phyloP scores from a whole-genome alignment of 169 alveolate species.

The Plasmodium falciparum region DNA sequence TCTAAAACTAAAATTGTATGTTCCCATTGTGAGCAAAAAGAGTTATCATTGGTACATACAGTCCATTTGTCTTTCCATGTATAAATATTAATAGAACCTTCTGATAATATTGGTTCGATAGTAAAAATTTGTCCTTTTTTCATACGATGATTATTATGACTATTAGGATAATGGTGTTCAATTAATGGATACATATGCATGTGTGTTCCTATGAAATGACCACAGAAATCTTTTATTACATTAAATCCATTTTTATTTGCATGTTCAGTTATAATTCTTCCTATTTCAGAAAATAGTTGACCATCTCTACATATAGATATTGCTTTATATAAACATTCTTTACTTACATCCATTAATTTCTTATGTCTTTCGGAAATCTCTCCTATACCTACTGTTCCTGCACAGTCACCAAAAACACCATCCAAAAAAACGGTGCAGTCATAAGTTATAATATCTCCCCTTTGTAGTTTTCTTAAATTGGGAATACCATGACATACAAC shows the following conservation, averaged over 20 bases:
- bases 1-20: slow-evolving; percentile 92
- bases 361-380: slow-evolving; percentile 71
- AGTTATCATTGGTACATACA: slow-evolving; percentile 89
- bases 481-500: slow-evolving; percentile 96
- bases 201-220: slow-evolving; percentile 94
- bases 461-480: slow-evolving; percentile 87
- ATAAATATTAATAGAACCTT: slow-evolving; percentile 85
- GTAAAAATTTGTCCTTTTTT: slow-evolving; percentile 90
- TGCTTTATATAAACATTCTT: slow-evolving; percentile 89
- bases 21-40: slow-evolving; percentile 93
- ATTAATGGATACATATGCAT: slow-evolving; percentile 95
- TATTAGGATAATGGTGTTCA: slow-evolving; percentile 87
- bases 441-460: slow-evolving; percentile 92
- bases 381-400: slow-evolving; percentile 85
- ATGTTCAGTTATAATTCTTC: slow-evolving; percentile 87
- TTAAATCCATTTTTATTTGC: slow-evolving; percentile 89
- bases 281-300: slow-evolving; percentile 87
- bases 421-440: slow-evolving; percentile 93
- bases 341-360: slow-evolving; percentile 80
- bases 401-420: slow-evolving; percentile 93
- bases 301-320: slow-evolving; percentile 93
- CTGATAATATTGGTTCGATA: slow-evolving; percentile 93
- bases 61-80: slow-evolving; percentile 96
- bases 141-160: slow-evolving; percentile 79
- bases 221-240: slow-evolving; percentile 92